These are phyloP conservation scores for Colletotrichum australisinense DNA, from an alignment of 2,329 filamentous ascomycete genomes.

Conservation along the genomic window DNA sequence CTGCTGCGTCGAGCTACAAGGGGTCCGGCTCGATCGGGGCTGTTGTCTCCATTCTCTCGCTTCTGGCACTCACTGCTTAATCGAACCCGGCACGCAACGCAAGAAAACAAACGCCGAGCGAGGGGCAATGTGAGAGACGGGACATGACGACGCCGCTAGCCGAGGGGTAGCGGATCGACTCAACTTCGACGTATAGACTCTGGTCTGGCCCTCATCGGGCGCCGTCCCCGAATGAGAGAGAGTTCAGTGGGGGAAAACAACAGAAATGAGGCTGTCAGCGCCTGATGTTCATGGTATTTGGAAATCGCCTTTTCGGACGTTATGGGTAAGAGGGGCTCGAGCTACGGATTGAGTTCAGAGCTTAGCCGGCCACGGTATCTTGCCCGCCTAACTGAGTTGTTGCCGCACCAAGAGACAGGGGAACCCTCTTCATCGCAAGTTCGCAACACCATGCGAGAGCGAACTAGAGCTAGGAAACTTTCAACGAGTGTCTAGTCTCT, in stretches of 20 bases:
- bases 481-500: too few relatives aligned
- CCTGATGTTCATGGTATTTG: neutral
- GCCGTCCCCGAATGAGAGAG: neutral
- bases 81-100: too few relatives aligned
- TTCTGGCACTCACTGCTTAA: conserved; percentile 18
- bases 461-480: too few relatives aligned
- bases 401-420: neutral
- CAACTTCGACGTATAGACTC: neutral
- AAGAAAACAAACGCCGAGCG: neutral
- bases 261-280: neutral
- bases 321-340: neutral
- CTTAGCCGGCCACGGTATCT: neutral
- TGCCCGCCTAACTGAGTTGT: neutral
- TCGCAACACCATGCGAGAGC: neutral
- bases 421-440: neutral
- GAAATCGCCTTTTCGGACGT: neutral
- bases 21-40: neutral
- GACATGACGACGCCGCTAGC: too few relatives aligned
- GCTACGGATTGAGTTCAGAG: neutral
- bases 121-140: neutral
- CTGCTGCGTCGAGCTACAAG: neutral
- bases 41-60: neutral
- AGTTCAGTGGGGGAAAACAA: neutral
- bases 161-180: neutral
- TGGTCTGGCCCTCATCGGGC: neutral